Conservation (phyloP, 2,329 filamentous ascomycete species). For the Phyllosticta capitalensis region DNA sequence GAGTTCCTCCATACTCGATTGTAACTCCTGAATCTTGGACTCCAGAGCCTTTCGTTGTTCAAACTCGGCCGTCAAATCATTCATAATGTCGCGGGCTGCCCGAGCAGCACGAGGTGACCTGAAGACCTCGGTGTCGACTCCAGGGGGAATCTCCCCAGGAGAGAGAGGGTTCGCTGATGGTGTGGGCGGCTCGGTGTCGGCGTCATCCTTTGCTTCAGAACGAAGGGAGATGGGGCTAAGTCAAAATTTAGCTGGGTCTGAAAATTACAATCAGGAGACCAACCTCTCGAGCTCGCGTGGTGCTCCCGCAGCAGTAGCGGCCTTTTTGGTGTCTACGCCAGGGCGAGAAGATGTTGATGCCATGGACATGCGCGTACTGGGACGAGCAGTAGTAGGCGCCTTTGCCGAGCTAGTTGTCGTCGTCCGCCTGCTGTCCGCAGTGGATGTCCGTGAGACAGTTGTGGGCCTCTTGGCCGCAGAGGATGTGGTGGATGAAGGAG, state of each 20-base stretch:
- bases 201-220: constrained; percentile 1
- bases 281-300: constrained; percentile 3
- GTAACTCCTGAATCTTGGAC: constrained; percentile 7
- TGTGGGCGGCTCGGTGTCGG: background rate
- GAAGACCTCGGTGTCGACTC: background rate
- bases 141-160: background rate
- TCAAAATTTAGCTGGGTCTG: background rate
- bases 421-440: background rate
- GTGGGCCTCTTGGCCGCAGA: background rate
- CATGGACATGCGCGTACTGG: constrained; percentile 3
- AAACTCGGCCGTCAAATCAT: constrained; percentile 8
- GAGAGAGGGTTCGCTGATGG: background rate
- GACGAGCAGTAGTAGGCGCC: constrained; percentile 1
- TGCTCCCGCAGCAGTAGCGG: background rate
- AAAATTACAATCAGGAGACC: background rate
- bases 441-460: background rate
- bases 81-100: constrained; percentile 7
- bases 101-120: constrained; percentile 8
- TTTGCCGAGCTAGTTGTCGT: background rate
- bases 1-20: constrained; percentile 8
- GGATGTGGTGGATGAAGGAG: background rate
- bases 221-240: background rate
- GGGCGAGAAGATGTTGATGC: background rate
- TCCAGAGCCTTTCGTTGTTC: constrained; percentile 10
- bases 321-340: constrained; percentile 1